Conservation (phyloP, 768 basidiomycete species). For the Auricularia sp. region DNA sequence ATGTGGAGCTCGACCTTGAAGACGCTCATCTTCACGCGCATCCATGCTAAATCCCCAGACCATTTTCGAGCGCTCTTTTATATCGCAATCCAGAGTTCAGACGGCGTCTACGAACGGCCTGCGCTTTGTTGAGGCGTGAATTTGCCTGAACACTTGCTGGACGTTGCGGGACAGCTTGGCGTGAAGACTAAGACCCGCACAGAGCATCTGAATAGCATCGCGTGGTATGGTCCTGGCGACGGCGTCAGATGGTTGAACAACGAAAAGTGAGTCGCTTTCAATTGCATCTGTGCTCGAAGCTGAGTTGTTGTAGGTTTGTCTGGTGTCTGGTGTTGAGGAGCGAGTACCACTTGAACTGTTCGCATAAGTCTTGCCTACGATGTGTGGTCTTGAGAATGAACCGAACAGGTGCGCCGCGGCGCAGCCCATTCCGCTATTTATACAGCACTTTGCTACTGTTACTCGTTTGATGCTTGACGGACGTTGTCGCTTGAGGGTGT, state of each 20-base stretch:
- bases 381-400: neutral
- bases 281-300: neutral
- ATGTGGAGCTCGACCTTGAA: neutral
- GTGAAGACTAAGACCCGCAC: constrained; percentile 26
- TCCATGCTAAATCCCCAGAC: too few relatives aligned
- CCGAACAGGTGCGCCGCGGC: too few relatives aligned
- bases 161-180: constrained; percentile 20
- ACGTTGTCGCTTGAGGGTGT: too few relatives aligned
- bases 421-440: too few relatives aligned
- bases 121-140: constrained; percentile 38
- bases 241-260: constrained; percentile 38
- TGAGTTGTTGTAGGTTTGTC: neutral
- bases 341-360: neutral
- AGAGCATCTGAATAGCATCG: constrained; percentile 35
- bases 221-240: constrained; percentile 38
- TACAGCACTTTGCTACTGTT: neutral
- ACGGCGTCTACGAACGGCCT: constrained; percentile 27
- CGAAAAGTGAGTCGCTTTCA: constrained; percentile 34
- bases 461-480: too few relatives aligned
- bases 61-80: too few relatives aligned
- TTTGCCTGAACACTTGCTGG: constrained; percentile 24
- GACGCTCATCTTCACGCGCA: too few relatives aligned
- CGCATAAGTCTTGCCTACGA: neutral
- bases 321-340: neutral
- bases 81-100: neutral